These are phyloP conservation scores for Floccularia luteovirens DNA, from an alignment of 768 basidiomycete species.

Conservation along the genomic window DNA sequence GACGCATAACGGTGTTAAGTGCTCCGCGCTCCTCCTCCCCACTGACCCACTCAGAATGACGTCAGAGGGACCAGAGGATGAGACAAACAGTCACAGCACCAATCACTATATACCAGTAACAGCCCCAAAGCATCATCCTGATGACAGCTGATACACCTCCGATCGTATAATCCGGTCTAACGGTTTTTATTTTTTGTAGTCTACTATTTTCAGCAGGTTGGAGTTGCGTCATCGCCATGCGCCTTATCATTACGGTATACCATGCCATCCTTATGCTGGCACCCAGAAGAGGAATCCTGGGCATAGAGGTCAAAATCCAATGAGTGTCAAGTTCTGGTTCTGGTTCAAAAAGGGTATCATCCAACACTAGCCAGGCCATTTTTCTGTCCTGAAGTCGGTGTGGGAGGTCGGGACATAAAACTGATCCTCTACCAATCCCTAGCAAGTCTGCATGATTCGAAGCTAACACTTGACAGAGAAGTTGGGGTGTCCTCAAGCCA, in stretches of 20 bases:
- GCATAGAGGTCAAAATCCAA: conserved; percentile 11
- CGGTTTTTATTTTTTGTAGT: conserved; percentile 2
- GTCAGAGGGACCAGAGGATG: background rate
- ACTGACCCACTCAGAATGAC: background rate
- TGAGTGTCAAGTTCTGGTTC: conserved; percentile 26
- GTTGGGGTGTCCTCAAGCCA: conserved; percentile 56
- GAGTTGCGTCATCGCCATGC: conserved; percentile 25
- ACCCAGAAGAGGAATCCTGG: conserved; percentile 49
- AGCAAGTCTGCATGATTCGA: conserved; percentile 62
- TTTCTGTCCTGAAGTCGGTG: conserved; percentile 19
- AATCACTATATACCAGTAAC: conserved; percentile 2
- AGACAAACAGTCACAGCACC: background rate
- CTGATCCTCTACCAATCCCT: conserved; percentile 65
- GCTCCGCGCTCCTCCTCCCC: background rate
- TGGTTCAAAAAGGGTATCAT: conserved; percentile 23
- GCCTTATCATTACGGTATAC: conserved; percentile 56
- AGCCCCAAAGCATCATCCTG: conserved; percentile 44
- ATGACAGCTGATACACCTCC: conserved; percentile 28
- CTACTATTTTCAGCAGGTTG: conserved; percentile 5
- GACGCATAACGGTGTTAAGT: too few relatives aligned
- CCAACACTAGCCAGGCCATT: conserved; percentile 12
- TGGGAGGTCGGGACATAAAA: conserved; percentile 59
- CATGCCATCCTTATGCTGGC: conserved; percentile 58
- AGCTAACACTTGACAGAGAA: conserved; percentile 44
- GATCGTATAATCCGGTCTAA: conserved; percentile 17